Conservation (phyloP, 2,329 filamentous ascomycete species). For the Tolypocladium tundrense region DNA sequence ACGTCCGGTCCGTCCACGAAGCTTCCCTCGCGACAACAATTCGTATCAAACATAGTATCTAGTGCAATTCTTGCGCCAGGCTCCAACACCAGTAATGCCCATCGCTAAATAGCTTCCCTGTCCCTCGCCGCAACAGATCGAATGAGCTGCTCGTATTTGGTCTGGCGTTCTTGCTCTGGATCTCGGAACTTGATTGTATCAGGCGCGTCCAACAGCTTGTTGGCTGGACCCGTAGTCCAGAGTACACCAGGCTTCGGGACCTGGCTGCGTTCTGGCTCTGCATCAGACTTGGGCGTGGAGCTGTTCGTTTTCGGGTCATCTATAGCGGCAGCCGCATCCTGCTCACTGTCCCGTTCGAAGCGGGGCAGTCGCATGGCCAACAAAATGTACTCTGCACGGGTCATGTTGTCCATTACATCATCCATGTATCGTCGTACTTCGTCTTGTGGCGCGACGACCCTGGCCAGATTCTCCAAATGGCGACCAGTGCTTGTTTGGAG, state of each 20-base stretch:
- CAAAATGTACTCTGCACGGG: conserved; percentile 55
- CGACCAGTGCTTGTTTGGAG: conserved; percentile 43
- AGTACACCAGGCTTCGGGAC: conserved; percentile 21
- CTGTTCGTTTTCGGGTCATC: conserved; percentile 21
- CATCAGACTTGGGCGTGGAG: conserved; percentile 18
- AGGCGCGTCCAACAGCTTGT: conserved; percentile 5
- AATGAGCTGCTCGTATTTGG: conserved; percentile 26
- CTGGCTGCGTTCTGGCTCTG: conserved; percentile 12
- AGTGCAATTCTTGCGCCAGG: background rate
- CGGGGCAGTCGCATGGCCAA: conserved; percentile 56
- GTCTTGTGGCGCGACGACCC: conserved; percentile 51
- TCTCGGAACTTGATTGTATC: conserved; percentile 17
- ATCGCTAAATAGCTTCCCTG: conserved; percentile 10
- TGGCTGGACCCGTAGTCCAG: conserved; percentile 17
- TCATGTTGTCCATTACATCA: conserved; percentile 59
- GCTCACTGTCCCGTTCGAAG: conserved; percentile 18
- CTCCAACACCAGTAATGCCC: background rate
- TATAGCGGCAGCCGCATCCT: conserved; percentile 10
- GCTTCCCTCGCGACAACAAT: background rate
- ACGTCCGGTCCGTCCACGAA: background rate
- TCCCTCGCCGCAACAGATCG: conserved; percentile 25
- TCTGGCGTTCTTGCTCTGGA: conserved; percentile 23
- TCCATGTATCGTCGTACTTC: conserved; percentile 60
- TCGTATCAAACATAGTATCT: background rate
- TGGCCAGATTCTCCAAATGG: conserved; percentile 49